A percentile compares a stretch with the other conserved stretches of the same genome.
phyloP scores from a whole-genome alignment of 345 rosid species.

The Lepidium africanum region DNA sequence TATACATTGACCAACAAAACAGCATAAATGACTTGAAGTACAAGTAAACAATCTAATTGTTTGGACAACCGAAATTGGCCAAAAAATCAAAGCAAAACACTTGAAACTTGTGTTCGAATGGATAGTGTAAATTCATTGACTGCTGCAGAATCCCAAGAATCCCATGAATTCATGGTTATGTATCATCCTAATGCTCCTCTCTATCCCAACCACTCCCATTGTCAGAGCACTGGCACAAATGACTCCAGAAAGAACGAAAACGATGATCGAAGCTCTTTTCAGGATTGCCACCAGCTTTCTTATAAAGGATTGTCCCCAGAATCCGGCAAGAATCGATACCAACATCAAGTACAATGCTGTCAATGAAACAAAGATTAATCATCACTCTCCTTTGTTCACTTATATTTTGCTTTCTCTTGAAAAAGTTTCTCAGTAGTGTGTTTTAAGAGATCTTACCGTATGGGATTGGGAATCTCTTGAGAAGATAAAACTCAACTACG shows the following conservation, averaged over 20 bases:
- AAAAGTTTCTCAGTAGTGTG: not conserved
- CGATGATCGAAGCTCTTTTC: conserved; percentile 58
- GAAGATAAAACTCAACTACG: conserved; percentile 89
- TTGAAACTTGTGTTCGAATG: not conserved
- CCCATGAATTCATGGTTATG: conserved; percentile 82
- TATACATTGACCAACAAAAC: not conserved
- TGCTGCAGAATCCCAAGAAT: conserved; percentile 63
- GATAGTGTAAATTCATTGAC: conserved; percentile 29
- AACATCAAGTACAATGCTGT: conserved; percentile 64
- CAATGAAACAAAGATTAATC: not conserved
- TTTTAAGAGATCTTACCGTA: conserved; percentile 41
- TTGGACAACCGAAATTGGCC: conserved; percentile 66
- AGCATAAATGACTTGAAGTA: conserved; percentile 9
- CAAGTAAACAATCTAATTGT: conserved; percentile 1
- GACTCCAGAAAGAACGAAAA: conserved; percentile 76
- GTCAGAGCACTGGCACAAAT: conserved; percentile 78
- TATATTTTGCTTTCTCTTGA: not conserved
- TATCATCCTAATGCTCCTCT: conserved; percentile 55
- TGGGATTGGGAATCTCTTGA: conserved; percentile 90
- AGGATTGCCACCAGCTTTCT: conserved; percentile 51
- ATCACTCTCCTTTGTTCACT: not conserved
- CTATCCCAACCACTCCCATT: conserved; percentile 70
- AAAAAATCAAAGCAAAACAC: not conserved
- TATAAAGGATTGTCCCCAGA: conserved; percentile 81
- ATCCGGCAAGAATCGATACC: conserved; percentile 68